These are phyloP conservation scores for Zygoascus ofunaensis DNA, from an alignment of 805 yeast genomes.

Conservation along the genomic window DNA sequence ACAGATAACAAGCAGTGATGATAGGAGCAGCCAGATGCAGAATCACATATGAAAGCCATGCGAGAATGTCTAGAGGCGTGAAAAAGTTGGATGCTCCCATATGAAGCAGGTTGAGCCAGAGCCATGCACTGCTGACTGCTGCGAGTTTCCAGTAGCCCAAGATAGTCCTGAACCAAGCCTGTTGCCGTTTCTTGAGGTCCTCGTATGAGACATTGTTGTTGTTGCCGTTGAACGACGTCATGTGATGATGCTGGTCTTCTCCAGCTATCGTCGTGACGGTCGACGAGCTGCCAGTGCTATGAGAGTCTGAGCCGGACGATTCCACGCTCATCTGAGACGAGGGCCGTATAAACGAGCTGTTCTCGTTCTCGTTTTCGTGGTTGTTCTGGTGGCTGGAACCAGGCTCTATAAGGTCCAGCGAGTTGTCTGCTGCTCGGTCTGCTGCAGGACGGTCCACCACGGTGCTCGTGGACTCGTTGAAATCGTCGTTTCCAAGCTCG, in stretches of 20 bases:
- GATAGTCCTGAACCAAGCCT: background rate
- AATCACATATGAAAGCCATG: slow-evolving; percentile 56
- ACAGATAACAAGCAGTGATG: slow-evolving; percentile 51
- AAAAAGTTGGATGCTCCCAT: slow-evolving; percentile 1
- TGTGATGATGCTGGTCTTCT: no score
- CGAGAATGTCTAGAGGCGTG: slow-evolving; percentile 38
- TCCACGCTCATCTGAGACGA: no score
- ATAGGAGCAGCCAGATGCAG: slow-evolving; percentile 55
- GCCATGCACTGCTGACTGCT: slow-evolving; percentile 4
- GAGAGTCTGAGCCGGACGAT: background rate
- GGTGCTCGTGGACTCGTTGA: background rate
- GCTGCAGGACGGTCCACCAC: background rate
- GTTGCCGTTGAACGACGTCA: background rate
- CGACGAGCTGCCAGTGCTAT: background rate
- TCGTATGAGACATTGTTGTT: background rate
- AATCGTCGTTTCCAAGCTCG: background rate
- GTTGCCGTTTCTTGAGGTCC: background rate
- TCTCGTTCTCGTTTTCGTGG: no score
- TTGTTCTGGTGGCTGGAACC: background rate
- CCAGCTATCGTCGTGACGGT: background rate
- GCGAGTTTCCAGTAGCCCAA: background rate
- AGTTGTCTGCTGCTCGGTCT: background rate
- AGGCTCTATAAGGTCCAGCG: background rate
- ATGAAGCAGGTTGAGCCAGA: slow-evolving; percentile 4
- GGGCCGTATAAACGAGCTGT: no score